These are phyloP conservation scores for Corallochytrium limacisporum DNA, from an alignment of 78 protist genomes.

Conservation along the genomic window DNA sequence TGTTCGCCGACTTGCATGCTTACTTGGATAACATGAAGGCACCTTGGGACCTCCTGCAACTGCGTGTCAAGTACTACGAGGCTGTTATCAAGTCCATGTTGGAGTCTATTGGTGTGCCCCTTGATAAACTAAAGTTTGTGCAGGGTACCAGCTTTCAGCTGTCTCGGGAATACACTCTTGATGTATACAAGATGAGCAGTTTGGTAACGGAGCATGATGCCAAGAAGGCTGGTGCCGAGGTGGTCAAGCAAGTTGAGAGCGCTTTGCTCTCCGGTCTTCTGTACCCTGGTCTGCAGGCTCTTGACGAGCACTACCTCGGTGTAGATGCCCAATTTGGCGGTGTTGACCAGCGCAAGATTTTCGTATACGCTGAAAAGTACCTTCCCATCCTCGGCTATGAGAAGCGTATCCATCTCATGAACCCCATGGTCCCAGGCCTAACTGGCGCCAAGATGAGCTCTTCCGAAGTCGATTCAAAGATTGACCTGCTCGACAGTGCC, in stretches of 20 bases:
- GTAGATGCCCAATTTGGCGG: slow-evolving; percentile 38
- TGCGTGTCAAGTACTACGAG: slow-evolving; percentile 22
- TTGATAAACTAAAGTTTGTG: slow-evolving; percentile 21
- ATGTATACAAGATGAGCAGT: not conserved
- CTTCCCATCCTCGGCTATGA: slow-evolving; percentile 23
- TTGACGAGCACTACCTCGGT: slow-evolving; percentile 28
- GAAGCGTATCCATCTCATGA: slow-evolving; percentile 24
- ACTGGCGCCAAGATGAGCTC: slow-evolving; percentile 5
- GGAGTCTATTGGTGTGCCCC: slow-evolving; percentile 1
- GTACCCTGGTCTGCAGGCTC: slow-evolving; percentile 27
- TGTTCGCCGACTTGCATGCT: slow-evolving; percentile 33
- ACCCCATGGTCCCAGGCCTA: slow-evolving; percentile 38
- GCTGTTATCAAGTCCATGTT: slow-evolving; percentile 8
- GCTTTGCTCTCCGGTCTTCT: slow-evolving; percentile 7
- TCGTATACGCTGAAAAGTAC: slow-evolving; percentile 15
- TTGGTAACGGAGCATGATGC: slow-evolving; percentile 15
- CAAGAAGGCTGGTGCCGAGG: slow-evolving; percentile 29
- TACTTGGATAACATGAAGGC: slow-evolving; percentile 31
- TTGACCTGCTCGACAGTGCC: not conserved
- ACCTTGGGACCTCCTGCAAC: slow-evolving; percentile 23
- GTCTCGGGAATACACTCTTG: slow-evolving; percentile 13
- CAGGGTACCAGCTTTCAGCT: slow-evolving; percentile 5
- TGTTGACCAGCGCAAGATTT: slow-evolving; percentile 40
- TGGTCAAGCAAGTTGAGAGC: slow-evolving; percentile 19
- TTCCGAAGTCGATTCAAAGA: not conserved